Evolutionary conservation across 805 yeast species (phyloP), one percentile per base, ranked within the genome.

Genomic region (Saccharomycopsis synnaedendra): DNA sequence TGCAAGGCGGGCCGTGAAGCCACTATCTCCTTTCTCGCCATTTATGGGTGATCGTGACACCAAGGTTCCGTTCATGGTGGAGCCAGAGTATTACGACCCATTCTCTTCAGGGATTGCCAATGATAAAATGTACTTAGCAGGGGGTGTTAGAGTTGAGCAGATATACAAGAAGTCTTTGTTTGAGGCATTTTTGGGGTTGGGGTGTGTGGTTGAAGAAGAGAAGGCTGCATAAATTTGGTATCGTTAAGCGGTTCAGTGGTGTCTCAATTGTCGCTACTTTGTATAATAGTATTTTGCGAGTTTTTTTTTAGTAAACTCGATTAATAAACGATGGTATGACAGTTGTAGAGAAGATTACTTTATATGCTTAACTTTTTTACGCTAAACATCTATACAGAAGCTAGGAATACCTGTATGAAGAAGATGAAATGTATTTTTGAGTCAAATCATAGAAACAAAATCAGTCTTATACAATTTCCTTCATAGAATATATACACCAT

Each of bases 131-230:
- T 87, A 74, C 57, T 71, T 74, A 55, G 97, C 96, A 3, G 81
- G 93, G 9, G 98, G 98, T 1, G 88, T 88, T 73, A 74, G 80
- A 51, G 69, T 85, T 32, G 75, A 77, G 44, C 68, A 66, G 33
- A 88, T 84, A 19, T 85, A 82, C 59, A 78, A 79, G 55, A 75
- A 90, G 55, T 80, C 90, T 4, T 67, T 93, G 45, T 83, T 84
- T 49, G 93, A 85, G 55, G 97, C 97, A 4, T 90, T 89, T 57
- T 76, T 80, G 67, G 97, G 97, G 0, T 67, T 93, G 51, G 89
- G 86, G 10, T 88, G 96, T 61, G 73, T 82, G 49, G 74, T 93
- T 31, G 82, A 78, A 38, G 71, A 67, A 39, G 89, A 83, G 54
- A 71, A 74, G 30, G 46, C 9, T n/a, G 6, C 39, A 34, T 34